Evolutionary conservation across 257 asterid genomes (phyloP).

Genomic region (Hygrophila difformis): DNA sequence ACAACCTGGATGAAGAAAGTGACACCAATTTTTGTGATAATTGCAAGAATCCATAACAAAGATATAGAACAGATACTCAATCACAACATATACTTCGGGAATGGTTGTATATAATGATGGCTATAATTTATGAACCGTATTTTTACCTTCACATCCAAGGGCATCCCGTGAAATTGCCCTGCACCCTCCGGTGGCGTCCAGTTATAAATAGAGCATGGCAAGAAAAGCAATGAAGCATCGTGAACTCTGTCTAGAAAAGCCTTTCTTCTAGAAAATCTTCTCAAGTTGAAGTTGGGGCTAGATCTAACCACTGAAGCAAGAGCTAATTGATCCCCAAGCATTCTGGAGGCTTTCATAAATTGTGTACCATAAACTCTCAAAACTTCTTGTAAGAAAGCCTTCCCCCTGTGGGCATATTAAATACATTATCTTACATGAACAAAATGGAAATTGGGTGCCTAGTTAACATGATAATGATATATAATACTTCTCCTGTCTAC

Average conservation of each 20-base stretch:
- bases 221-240: constrained; percentile 61
- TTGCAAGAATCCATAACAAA: too few species aligned
- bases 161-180: constrained; percentile 97
- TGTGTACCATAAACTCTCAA: constrained; percentile 43
- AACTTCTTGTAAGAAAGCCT: constrained; percentile 58
- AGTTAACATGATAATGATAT: too few species aligned
- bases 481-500: too few species aligned
- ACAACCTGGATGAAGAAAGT: constrained; percentile 46
- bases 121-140: neutral
- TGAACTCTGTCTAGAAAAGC: constrained; percentile 46
- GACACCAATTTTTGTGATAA: too few species aligned
- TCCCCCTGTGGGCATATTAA: constrained; percentile 45
- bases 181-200: constrained; percentile 99
- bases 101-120: too few species aligned
- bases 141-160: constrained; percentile 88
- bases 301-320: constrained; percentile 82
- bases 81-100: neutral
- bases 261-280: constrained; percentile 49
- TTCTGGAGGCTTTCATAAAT: constrained; percentile 83
- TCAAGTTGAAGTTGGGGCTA: constrained; percentile 39
- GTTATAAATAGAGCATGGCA: constrained; percentile 76
- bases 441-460: neutral
- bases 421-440: neutral
- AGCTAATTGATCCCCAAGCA: constrained; percentile 97
- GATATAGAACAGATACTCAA: too few species aligned